phyloP scores from a whole-genome alignment of 2,329 filamentous ascomycete genomes.

The Trichoderma koningii region DNA sequence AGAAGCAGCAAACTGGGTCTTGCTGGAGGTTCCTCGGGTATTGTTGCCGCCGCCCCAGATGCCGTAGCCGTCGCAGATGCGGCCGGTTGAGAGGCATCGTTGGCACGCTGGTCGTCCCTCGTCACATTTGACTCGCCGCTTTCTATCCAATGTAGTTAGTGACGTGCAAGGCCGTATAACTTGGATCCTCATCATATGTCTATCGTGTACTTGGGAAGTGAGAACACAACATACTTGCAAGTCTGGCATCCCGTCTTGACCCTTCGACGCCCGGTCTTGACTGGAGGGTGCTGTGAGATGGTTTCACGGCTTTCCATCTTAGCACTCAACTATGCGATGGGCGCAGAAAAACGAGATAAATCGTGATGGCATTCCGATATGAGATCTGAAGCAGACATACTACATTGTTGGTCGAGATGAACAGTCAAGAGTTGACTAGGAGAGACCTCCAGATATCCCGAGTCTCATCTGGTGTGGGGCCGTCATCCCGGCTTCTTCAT shows the following conservation, averaged over 20 bases:
- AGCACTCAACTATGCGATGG: neutral
- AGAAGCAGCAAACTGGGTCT: neutral
- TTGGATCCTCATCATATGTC: neutral
- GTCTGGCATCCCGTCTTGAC: constrained; percentile 38
- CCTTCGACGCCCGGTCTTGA: neutral
- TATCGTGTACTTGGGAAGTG: constrained; percentile 12
- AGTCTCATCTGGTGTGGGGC: constrained; percentile 13
- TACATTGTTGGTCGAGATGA: neutral
- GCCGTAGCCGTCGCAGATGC: constrained; percentile 45
- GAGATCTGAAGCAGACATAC: neutral
- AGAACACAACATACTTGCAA: constrained; percentile 35
- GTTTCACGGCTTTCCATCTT: neutral
- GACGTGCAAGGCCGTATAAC: no score
- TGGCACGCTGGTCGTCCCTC: constrained; percentile 38
- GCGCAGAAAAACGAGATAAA: no score
- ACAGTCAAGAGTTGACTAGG: neutral
- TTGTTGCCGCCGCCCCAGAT: constrained; percentile 32
- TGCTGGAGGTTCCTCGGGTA: constrained; percentile 16
- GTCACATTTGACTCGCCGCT: constrained; percentile 40
- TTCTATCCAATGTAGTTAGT: constrained; percentile 8
- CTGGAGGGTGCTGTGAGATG: neutral
- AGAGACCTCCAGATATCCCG: neutral
- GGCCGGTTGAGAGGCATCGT: constrained; percentile 27
- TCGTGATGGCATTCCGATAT: no score
- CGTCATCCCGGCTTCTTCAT: constrained; percentile 7